A percentile compares a stretch with the other conserved stretches of the same genome.
phyloP scores from a whole-genome alignment of 2,329 filamentous ascomycete genomes.

The Colletotrichum cordylinicola region DNA sequence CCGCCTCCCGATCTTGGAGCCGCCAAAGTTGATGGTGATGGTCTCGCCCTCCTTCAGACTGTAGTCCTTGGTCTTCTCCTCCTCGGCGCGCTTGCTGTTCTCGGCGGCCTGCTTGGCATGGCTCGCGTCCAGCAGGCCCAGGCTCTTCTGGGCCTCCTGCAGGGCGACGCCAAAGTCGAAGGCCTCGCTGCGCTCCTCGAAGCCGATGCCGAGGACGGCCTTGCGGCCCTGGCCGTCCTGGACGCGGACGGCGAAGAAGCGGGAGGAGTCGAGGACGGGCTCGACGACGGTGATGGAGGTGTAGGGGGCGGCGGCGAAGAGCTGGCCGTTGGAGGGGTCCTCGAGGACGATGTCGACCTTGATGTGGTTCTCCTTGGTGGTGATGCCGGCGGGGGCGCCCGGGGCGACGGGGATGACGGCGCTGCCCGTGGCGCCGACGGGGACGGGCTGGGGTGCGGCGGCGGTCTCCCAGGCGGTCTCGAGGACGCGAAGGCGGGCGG shows the following conservation, averaged over 20 bases:
- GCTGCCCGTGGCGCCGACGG: constrained; percentile 12
- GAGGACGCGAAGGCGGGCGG: constrained; percentile 78
- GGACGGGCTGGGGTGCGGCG: constrained; percentile 25
- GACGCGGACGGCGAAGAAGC: constrained; percentile 86
- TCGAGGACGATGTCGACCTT: constrained; percentile 82
- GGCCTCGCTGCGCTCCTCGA: constrained; percentile 84
- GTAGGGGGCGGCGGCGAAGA: constrained; percentile 88
- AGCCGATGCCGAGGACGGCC: constrained; percentile 83
- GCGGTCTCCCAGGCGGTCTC: constrained; percentile 67
- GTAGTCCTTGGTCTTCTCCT: constrained; percentile 73
- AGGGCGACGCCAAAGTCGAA: constrained; percentile 85
- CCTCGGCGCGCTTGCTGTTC: constrained; percentile 41
- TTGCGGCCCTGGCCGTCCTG: constrained; percentile 77
- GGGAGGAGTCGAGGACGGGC: constrained; percentile 77
- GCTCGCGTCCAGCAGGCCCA: constrained; percentile 62
- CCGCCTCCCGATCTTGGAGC: constrained; percentile 52
- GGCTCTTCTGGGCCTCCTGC: constrained; percentile 76
- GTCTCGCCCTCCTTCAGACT: constrained; percentile 90
- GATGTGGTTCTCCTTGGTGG: constrained; percentile 53
- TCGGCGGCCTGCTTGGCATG: constrained; percentile 37
- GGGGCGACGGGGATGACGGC: constrained; percentile 17
- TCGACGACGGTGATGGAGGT: constrained; percentile 70
- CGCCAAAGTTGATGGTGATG: constrained; percentile 79
- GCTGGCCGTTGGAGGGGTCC: constrained; percentile 72
- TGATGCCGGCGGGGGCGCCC: constrained; percentile 5